A percentile compares a stretch with the other conserved stretches of the same genome.
Conservation (phyloP, 805 yeast genomes). For the Priceomyces melissophilus region DNA sequence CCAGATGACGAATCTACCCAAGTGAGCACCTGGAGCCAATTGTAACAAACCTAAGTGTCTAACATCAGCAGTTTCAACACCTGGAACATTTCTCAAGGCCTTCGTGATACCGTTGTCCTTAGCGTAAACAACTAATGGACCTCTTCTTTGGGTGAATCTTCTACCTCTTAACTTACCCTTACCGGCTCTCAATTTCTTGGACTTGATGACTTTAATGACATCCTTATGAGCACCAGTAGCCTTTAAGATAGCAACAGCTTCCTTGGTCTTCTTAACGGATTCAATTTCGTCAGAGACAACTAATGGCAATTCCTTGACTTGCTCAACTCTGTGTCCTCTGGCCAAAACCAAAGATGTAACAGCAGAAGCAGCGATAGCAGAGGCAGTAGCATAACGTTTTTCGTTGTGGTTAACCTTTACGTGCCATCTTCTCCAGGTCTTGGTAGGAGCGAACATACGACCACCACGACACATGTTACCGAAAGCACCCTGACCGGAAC, state of each 20-base stretch:
- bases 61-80: conserved; percentile 96
- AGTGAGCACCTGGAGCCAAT: conserved; percentile 99
- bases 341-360: conserved; percentile 98
- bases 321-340: conserved; percentile 99
- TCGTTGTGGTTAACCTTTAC: conserved; percentile 99
- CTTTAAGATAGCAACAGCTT: conserved; percentile 96
- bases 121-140: conserved; percentile 98
- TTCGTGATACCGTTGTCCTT: conserved; percentile 96
- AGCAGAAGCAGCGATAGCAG: conserved; percentile 98
- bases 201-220: conserved; percentile 95
- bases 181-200: conserved; percentile 99
- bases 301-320: conserved; percentile 96
- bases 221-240: conserved; percentile 99
- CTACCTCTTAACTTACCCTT: conserved; percentile 99
- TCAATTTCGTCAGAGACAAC: conserved; percentile 93
- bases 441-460: conserved; percentile 99
- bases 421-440: conserved; percentile 99
- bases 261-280: conserved; percentile 94
- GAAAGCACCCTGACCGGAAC: conserved; percentile 99
- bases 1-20: conserved; percentile 99
- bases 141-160: conserved; percentile 99
- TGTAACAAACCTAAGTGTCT: conserved; percentile 91
- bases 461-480: conserved; percentile 99
- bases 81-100: conserved; percentile 99
- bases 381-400: conserved; percentile 99